Conservation (phyloP, 805 yeast species). For the Saturnispora ahearnii region DNA sequence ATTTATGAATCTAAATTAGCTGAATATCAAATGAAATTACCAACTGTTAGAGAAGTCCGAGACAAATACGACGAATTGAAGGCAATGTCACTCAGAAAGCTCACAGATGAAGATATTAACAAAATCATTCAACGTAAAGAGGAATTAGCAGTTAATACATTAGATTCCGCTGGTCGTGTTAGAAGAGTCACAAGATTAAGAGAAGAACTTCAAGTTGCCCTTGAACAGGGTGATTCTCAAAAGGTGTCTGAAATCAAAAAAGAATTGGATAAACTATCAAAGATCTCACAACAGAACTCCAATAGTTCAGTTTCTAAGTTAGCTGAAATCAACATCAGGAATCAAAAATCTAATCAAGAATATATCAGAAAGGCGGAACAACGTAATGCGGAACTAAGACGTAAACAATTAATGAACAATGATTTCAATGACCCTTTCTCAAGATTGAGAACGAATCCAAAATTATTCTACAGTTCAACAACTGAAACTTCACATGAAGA, state of each 20-base stretch:
- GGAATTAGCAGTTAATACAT: conserved; percentile 41
- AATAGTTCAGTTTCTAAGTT: conserved; percentile 33
- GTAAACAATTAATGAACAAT: conserved; percentile 35
- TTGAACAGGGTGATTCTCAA: conserved; percentile 43
- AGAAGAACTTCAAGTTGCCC: conserved; percentile 70
- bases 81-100: conserved; percentile 51
- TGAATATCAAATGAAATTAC: conserved; percentile 31
- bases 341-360: conserved; percentile 71
- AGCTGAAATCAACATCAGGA: conserved; percentile 73
- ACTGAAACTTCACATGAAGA: conserved; percentile 44
- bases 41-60: conserved; percentile 55
- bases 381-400: conserved; percentile 48
- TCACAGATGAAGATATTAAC: conserved; percentile 68
- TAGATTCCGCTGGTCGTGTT: conserved; percentile 67
- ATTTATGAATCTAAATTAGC: conserved; percentile 37
- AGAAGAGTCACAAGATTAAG: conserved; percentile 60
- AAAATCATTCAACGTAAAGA: conserved; percentile 69
- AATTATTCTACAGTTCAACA: conserved; percentile 62
- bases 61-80: conserved; percentile 55
- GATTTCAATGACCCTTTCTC: conserved; percentile 65
- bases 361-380: conserved; percentile 74
- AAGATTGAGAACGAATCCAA: conserved; percentile 79
- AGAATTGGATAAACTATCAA: conserved; percentile 2
- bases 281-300: conserved; percentile 6
- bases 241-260: conserved; percentile 36